Evolutionary conservation across 2,329 filamentous ascomycete genomes (phyloP), one percentile per base, ranked within the genome.

Genomic region (Pseudofabraea citricarpa): DNA sequence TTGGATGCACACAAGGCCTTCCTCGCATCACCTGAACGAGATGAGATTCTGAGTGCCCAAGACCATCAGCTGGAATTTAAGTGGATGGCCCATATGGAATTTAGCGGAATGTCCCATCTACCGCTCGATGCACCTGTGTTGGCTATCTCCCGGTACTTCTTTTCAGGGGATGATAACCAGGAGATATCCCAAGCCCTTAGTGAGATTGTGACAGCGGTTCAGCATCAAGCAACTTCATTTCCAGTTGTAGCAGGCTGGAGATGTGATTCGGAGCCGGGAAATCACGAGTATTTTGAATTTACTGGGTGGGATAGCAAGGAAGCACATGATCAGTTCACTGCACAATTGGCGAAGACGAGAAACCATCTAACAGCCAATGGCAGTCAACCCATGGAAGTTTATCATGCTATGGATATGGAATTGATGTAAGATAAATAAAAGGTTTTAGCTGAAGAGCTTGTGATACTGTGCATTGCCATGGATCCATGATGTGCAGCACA

Each of bases 401-500:
- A 18, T 18, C 47, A 48, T 46, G 16, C 36, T 12, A 46, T 19
- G 29, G 38, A 48, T 26, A 44, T 52, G 49, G 47, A 52, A 35
- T 13, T 9, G 20, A 5, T 37, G 19, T 31, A 4, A n/a, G 27
- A 15, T 15, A 31, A 27, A 27, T 8, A 27, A 8, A 27, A 27
- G 13, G 24, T 27, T 27, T 12, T 31, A 15, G 10, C 27, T 7
- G 16, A 10, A 31, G 3, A 10, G 9, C 6, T 31, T n/a, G n/a
- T n/a, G n/a, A n/a, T n/a, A n/a, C n/a, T n/a, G n/a, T n/a, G n/a
- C n/a, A n/a, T n/a, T n/a, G n/a, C n/a, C n/a, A n/a, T n/a, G n/a
- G n/a, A n/a, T n/a, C n/a, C n/a, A n/a, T n/a, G n/a, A n/a, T n/a
- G n/a, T n/a, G n/a, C n/a, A n/a, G n/a, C n/a, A n/a, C n/a, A n/a